Evolutionary conservation across 1,284 basidiomycete genomes (phyloP), one percentile per base, ranked within the genome.

Genomic region (Ustilago lituana): DNA sequence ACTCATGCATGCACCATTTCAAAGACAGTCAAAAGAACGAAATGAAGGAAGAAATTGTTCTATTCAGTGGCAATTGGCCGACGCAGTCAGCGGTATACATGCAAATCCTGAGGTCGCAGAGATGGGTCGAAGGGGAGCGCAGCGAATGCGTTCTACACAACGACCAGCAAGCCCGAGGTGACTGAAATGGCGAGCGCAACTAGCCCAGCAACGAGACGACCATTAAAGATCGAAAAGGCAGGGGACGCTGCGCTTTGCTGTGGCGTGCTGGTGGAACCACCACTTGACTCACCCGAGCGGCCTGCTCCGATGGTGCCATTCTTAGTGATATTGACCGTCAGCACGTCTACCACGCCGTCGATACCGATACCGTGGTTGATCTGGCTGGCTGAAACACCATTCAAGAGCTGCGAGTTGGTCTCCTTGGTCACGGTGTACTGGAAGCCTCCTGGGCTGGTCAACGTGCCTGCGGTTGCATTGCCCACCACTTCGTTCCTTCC

Each of bases 321-420:
- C 54, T 76, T 73, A 35, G 62, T 74, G 35, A 78, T 50, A 9
- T 38, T 62, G 48, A 81, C 71, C 14, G 74, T 79, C 26, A 81
- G 51, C 19, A 81, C 57, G 4, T 62, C 47, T 12, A 80, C 78
- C 1, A 49, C 47, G 22, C 75, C 77, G 35, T 81, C 78, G 14
- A 70, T 66, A 22, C 55, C 55, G 31, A 81, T 80, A 15, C 54
- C 58, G 59, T 81, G 78, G 53, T 81, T 81, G 64, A 81, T 72
- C 47, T 74, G 60, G 35, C 50, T 68, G 1, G 65, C 45, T 17
- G 43, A 33, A 17, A 75, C 24, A 2, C 63, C 58, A 17, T 41
- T 57, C n/a, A 79, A 40, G 10, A 77, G 49, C 17, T 59, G 33
- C 2, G 55, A 33, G 40, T 69, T 58, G 19, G 56, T 61, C 23